These are phyloP conservation scores for Corymbia calophylla DNA, from an alignment of 441 rosid genomes.

Conservation along the genomic window DNA sequence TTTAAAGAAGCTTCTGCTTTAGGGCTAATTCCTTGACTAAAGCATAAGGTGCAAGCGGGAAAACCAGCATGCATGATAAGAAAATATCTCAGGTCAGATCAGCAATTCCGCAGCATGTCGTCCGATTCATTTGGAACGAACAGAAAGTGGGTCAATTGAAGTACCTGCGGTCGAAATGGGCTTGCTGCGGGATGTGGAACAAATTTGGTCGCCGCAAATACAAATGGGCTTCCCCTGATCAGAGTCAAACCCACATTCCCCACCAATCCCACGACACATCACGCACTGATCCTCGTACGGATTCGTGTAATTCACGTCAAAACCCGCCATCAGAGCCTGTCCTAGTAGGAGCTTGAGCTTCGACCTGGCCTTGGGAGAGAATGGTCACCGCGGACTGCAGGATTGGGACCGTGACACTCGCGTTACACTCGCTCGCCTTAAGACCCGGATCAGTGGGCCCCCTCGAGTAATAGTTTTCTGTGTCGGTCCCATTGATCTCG, in stretches of 20 bases:
- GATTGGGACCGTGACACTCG: conserved; percentile 10
- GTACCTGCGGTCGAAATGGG: conserved; percentile 2
- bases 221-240: conserved; percentile 13
- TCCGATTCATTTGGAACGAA: neutral
- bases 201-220: conserved; percentile 20
- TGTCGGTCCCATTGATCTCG: neutral
- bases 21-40: neutral
- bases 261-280: conserved; percentile 2
- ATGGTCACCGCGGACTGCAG: neutral
- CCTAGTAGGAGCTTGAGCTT: neutral
- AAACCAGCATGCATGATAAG: neutral
- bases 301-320: conserved; percentile 12
- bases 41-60: neutral
- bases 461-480: conserved; percentile 1
- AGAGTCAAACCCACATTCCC: conserved; percentile 28
- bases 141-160: neutral
- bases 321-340: conserved; percentile 24
- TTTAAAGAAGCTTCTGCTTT: neutral
- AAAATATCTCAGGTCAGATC: neutral
- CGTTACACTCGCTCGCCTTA: neutral
- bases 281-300: conserved; percentile 11
- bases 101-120: neutral
- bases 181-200: neutral
- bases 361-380: neutral
- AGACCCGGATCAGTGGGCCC: conserved; percentile 7